Evolutionary conservation across 1,139 yeast species (phyloP), one percentile per base, ranked within the genome.

Genomic region (Yamadazyma atmosphaerica): DNA sequence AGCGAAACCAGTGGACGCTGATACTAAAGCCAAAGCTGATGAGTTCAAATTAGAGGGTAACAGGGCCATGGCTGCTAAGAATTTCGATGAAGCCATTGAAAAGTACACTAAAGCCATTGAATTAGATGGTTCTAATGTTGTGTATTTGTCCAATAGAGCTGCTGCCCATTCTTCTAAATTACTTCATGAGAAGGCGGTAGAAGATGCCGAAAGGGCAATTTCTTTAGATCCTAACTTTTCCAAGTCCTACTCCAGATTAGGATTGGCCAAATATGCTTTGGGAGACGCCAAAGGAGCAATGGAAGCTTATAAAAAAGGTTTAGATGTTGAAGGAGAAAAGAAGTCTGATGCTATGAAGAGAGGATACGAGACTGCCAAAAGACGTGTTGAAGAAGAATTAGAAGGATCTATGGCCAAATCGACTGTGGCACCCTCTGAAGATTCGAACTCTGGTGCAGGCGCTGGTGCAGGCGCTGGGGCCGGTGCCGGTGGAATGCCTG

Each of bases 241-340:
- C 33, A 90, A 90, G 70, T 97, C 96, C 9, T 92, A 89, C 73
- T 87, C 97, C 9, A 83, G 99, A 63, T 73, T 92, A 51, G 99
- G 98, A 2, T 81, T 90, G 52, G 98, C 98, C 4, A 80, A 83
- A 56, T 90, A 84, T 60, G 95, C 96, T 17, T 72, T 85, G 45
- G 96, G 96, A 13, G 90, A 89, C 56, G 84, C 94, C 41, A 82
- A 85, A 63, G 95, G 86, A 31, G 81, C 98, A 8, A 72, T 89
- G 74, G 86, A 88, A 33, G 97, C 98, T 19, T 92, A 92, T 66
- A 81, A 86, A 64, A 75, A 75, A 50, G 98, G 97, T 32, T 67
- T 90, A 51, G 88, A 85, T 42, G 79, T 81, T 36, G 98, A 92
- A 66, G 98, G 98, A 31, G 86, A 80, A 36, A 67, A 69, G 36